These are phyloP conservation scores for Aspergillus udagawae DNA, from an alignment of 2,329 filamentous ascomycete genomes.

Conservation along the genomic window DNA sequence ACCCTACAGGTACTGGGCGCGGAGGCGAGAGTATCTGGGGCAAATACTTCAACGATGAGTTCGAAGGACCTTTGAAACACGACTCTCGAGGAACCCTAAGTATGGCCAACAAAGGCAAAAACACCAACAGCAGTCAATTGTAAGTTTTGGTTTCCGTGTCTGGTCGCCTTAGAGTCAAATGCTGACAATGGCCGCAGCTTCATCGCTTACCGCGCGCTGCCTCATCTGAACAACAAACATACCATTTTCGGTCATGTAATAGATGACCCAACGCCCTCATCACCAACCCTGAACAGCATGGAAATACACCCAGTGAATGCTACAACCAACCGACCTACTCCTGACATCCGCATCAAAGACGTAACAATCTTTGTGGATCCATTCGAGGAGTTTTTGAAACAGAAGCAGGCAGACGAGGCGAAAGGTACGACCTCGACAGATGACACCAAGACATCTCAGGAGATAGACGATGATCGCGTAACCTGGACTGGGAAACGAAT, in stretches of 20 bases:
- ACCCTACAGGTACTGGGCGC: slow-evolving; percentile 85
- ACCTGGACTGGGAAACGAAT: slow-evolving; percentile 97
- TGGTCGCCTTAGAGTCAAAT: background rate
- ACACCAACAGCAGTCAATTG: slow-evolving; percentile 93
- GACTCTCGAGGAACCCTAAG: slow-evolving; percentile 73
- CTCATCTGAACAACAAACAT: slow-evolving; percentile 90
- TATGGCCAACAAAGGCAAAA: slow-evolving; percentile 99
- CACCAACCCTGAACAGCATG: slow-evolving; percentile 60
- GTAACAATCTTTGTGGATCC: slow-evolving; percentile 87
- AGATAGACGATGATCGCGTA: slow-evolving; percentile 74
- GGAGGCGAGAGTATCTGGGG: slow-evolving; percentile 92
- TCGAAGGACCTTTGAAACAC: slow-evolving; percentile 85
- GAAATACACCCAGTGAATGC: slow-evolving; percentile 73
- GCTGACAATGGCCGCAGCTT: slow-evolving; percentile 49
- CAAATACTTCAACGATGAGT: slow-evolving; percentile 89
- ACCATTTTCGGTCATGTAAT: slow-evolving; percentile 92
- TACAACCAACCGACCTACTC: slow-evolving; percentile 67
- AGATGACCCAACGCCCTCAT: slow-evolving; percentile 54
- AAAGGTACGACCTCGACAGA: slow-evolving; percentile 18
- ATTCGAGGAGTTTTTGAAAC: slow-evolving; percentile 85
- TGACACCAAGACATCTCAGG: slow-evolving; percentile 22
- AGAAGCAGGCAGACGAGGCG: slow-evolving; percentile 63
- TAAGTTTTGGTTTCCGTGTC: slow-evolving; percentile 23
- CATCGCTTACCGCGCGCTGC: slow-evolving; percentile 78
- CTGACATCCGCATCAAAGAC: slow-evolving; percentile 76